Conservation (phyloP, 2,329 filamentous ascomycete species). For the Ramularia collo-cygni region DNA sequence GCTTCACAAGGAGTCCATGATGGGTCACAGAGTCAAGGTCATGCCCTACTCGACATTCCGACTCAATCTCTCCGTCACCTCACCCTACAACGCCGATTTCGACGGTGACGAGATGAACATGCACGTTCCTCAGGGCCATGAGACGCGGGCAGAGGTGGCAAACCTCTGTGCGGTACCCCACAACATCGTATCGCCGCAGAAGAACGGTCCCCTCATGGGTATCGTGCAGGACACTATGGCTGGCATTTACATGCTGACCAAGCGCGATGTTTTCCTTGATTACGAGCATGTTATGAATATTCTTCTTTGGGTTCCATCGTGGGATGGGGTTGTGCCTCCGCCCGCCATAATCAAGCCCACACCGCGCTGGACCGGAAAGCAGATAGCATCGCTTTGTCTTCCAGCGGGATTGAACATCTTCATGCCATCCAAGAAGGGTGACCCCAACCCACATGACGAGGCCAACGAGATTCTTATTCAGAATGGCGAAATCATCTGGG, state of each 20-base stretch:
- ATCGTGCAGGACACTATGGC: slow-evolving; percentile 97
- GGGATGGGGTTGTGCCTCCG: slow-evolving; percentile 89
- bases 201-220: slow-evolving; percentile 97
- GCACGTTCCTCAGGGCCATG: slow-evolving; percentile 96
- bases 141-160: slow-evolving; percentile 89
- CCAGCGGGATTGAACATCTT: slow-evolving; percentile 76
- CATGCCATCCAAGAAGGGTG: slow-evolving; percentile 39
- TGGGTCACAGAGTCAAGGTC: slow-evolving; percentile 94
- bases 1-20: slow-evolving; percentile 99
- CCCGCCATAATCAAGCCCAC: slow-evolving; percentile 91
- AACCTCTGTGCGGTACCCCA: slow-evolving; percentile 96
- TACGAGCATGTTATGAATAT: slow-evolving; percentile 94
- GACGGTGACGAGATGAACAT: slow-evolving; percentile 99
- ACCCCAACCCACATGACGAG: slow-evolving; percentile 25
- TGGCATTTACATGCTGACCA: slow-evolving; percentile 93
- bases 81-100: slow-evolving; percentile 99
- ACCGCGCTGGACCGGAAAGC: slow-evolving; percentile 96
- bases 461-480: slow-evolving; percentile 67
- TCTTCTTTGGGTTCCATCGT: slow-evolving; percentile 94
- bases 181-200: slow-evolving; percentile 96
- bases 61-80: slow-evolving; percentile 93
- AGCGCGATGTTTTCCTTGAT: slow-evolving; percentile 82
- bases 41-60: slow-evolving; percentile 99
- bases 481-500: slow-evolving; percentile 82
- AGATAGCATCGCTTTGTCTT: slow-evolving; percentile 90